Percentiles rank a stretch among this genome's conserved stretches.
Conservation (phyloP, 352 stramenopile species). For the Phytophthora europaea region DNA sequence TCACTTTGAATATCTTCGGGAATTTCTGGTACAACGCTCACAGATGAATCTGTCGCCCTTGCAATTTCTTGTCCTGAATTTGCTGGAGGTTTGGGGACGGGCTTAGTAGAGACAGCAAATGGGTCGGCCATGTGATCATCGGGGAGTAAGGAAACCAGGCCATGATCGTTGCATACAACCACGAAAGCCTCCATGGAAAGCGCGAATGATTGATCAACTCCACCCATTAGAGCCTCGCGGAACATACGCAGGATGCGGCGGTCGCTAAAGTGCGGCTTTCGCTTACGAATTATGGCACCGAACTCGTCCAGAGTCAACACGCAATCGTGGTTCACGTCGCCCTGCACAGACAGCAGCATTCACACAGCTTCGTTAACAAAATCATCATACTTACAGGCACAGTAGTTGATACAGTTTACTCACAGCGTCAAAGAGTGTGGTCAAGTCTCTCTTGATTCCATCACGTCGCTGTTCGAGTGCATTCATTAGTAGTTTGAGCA, state of each 20-base stretch:
- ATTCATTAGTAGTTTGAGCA: conserved; percentile 64
- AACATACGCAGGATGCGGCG: conserved; percentile 83
- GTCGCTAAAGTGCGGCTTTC: conserved; percentile 71
- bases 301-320: conserved; percentile 82
- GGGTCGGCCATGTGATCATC: conserved; percentile 68
- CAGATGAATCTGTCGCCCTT: neutral
- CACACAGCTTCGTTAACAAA: neutral
- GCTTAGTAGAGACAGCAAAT: conserved; percentile 30
- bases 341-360: conserved; percentile 28
- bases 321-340: conserved; percentile 78
- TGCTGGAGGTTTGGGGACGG: neutral
- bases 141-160: conserved; percentile 70
- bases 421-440: conserved; percentile 65
- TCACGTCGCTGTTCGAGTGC: conserved; percentile 67
- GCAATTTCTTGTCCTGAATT: neutral
- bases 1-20: conserved; percentile 45
- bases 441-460: conserved; percentile 62
- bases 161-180: conserved; percentile 76
- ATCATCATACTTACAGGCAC: neutral
- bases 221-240: conserved; percentile 71
- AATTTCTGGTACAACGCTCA: conserved; percentile 29
- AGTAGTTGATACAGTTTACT: conserved; percentile 1
- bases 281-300: conserved; percentile 63
- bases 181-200: conserved; percentile 81
- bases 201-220: conserved; percentile 73